Base-by-base conservation (phyloP, 1,284 basidiomycete species). In the Xerocomus subilludens region DNA sequence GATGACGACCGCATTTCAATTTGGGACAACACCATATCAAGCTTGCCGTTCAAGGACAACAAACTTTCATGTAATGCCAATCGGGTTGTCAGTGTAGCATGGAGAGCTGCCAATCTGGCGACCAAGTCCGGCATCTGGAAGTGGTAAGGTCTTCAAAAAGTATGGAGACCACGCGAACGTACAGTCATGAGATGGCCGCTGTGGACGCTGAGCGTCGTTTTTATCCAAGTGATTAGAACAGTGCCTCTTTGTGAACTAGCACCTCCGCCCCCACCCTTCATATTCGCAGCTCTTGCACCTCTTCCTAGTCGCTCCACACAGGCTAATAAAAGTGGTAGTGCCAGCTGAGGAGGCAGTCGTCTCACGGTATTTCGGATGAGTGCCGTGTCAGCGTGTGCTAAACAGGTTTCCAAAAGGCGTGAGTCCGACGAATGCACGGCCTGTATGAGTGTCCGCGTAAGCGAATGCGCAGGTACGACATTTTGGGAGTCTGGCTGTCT, bases 111-210 rank as follows among this genome's bases (percentile, higher is more conserved):
- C 13, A 99, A 89, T 59, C 96, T 92, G 49, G 91, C 90, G 27
- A 97, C 93, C 13, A 98, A 88, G 80, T 96, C 94, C 23, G 96
- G 96, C 82, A 97, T 92, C 94, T 96, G 72, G 16, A 74, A 84
- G 66, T 79, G 79, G 72, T 76, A 72, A 82, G 78, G 70, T 77
- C 77, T 70, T 69, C 23, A 51, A 62, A 35, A 23, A 36, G 58
- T 25, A 36, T 32, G 32, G 25, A 49, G 55, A 72, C 27, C 38
- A 59, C 68, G 67, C 64, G 32, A 64, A 89, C 92, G 80, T 79
- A 97, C 96, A 59, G 97, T 97, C 93, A 99, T 96, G 69, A 99
- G 90, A 85, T 99, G 94, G 4, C 94, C 94, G 72, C 96, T 94
- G 83, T 99, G 97, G 58, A 96, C 90, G 38, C 93, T 90, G 70